These are phyloP conservation scores for Epichloe aotearoae DNA, from an alignment of 2,329 filamentous ascomycete genomes.

Conservation along the genomic window DNA sequence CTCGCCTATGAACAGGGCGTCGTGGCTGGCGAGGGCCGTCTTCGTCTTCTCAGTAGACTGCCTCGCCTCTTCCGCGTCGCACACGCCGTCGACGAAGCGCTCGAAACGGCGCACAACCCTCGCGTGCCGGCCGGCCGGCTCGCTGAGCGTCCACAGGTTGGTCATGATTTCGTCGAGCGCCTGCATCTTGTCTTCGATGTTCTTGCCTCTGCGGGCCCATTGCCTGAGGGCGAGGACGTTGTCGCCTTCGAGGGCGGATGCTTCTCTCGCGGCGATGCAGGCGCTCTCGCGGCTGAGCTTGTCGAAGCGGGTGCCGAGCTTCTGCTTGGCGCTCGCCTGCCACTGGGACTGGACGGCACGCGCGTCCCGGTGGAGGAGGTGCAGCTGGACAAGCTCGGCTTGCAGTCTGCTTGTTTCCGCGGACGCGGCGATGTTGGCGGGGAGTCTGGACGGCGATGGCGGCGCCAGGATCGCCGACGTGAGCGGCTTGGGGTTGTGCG, in stretches of 20 bases:
- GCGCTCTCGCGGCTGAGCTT: slow-evolving; percentile 21
- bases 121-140: slow-evolving; percentile 41
- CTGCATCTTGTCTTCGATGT: slow-evolving; percentile 43
- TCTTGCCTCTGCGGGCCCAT: slow-evolving; percentile 30
- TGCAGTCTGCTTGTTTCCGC: slow-evolving; percentile 47
- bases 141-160: slow-evolving; percentile 44
- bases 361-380: slow-evolving; percentile 47
- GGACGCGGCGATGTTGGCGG: slow-evolving; percentile 44
- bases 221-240: slow-evolving; percentile 39
- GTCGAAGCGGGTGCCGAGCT: slow-evolving; percentile 33
- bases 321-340: slow-evolving; percentile 39
- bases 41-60: slow-evolving; percentile 19
- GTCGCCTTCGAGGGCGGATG: slow-evolving; percentile 30
- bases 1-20: slow-evolving; percentile 36
- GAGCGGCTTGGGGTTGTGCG: slow-evolving; percentile 46
- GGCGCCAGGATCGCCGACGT: slow-evolving; percentile 44
- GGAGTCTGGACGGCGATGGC: slow-evolving; percentile 47
- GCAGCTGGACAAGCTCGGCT: slow-evolving; percentile 51
- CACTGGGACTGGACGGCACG: slow-evolving; percentile 32
- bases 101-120: slow-evolving; percentile 45
- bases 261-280: slow-evolving; percentile 24
- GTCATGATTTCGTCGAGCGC: slow-evolving; percentile 41
- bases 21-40: slow-evolving; percentile 13
- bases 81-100: slow-evolving; percentile 38
- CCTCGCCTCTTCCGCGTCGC: slow-evolving; percentile 33